Base-by-base conservation (phyloP, 1,139 yeast species). In the Debaryomyces subglobosus region DNA sequence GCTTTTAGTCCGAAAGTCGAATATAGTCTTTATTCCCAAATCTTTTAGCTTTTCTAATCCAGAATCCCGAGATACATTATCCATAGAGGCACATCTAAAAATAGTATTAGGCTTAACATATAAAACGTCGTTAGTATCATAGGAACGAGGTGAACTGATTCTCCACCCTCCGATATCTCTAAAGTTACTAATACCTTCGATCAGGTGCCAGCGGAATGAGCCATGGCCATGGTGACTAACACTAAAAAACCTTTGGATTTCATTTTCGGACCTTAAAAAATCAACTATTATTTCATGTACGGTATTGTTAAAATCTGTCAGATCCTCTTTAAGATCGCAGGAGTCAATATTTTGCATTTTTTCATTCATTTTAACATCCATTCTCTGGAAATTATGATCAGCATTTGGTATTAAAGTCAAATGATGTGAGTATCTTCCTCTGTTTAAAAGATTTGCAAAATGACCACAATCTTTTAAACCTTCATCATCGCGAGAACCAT, bases 161-260 rank as follows among this genome's bases (percentile, higher is more conserved):
- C 69, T 69, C 81, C 87, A 89, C 4, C 96, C 96, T 1, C 96
- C 96, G 49, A 85, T 64, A 59, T 89, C 96, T 55, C 97, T 76
- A 58, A 89, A 85, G 59, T 90, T 89, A 46, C 77, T 65, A 10
- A 88, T 80, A 0, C 95, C 94, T 33, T 83, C 89, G 38, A 86
- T 76, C 1, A 65, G 51, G 53, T 82, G 82, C 86, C 89, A 85
- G 47, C 89, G 69, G 3, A 81, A 63, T 16, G 70, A 62, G 20
- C 62, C 63, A 0, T 78, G 78, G 9, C 84, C 69, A 18, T 58
- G 62, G 21, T 58, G 50, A 36, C 74, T 69, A 1, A 66, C 53
- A 6, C 67, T 60, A 52, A 72, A 70, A 58, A 85, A 87, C 49
- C 95, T 68, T 13, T 64, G 60, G 33, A 81, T 66, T 54, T 85